Evolutionary conservation across 2,329 filamentous ascomycete genomes (phyloP), one percentile per base, ranked within the genome.

Genomic region (Penicillium olsonii): DNA sequence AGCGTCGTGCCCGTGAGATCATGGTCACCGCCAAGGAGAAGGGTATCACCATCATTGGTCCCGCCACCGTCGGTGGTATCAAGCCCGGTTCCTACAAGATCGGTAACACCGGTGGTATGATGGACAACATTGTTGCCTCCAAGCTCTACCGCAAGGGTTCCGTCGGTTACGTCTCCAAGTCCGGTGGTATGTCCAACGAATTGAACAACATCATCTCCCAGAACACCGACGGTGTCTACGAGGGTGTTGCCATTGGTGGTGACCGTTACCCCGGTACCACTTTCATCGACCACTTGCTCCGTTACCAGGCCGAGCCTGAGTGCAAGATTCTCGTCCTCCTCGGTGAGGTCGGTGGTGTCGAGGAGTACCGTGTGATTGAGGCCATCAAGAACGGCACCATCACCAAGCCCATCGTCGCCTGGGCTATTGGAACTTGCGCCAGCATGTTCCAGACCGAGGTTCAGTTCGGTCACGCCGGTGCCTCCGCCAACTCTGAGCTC

Each of bases 391-490:
- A 88, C 61, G 94, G 94, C 67, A 76, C 84, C 71, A 96, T 99
- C 74, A 99, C 87, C 73, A 99, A 99, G 86, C 94, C 94, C 67
- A 94, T 99, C 68, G 92, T 99, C 54, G 94, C 94, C 37, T 99
- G 94, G 94, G 94, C 94, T 63, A 99, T 99, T 69, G 94, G 94
- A 81, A 99, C 94, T 66, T 96, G 95, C 76, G 94, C 94, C 58
- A 92, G 90, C 83, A 94, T 99, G 91, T 95, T 99, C 83, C 97
- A 96, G 87, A 99, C 94, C 34, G 94, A 99, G 81, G 94, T 99
- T 38, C 94, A 99, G 77, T 99, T 99, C 78, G 94, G 94, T 69
- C 94, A 99, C 80, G 94, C 94, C 67, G 94, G 94, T 78, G 91
- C 94, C 46, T 96, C 96, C 64, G 94, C 94, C 82, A 99, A 99